Conservation (phyloP, 306 rosid genomes). For the Cucumis cinereus region DNA sequence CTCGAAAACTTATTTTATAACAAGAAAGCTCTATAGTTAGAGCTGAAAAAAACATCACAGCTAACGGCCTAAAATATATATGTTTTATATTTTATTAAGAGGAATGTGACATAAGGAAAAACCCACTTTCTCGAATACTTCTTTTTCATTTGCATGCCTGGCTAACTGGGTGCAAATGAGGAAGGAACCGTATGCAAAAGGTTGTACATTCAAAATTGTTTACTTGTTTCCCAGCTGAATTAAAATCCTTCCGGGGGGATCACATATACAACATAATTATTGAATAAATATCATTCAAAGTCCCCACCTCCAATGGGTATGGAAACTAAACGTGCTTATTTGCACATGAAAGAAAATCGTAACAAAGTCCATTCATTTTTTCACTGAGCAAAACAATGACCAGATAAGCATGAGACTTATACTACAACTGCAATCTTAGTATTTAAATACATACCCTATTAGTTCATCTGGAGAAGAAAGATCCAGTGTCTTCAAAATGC, state of each 20-base stretch:
- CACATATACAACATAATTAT: not conserved
- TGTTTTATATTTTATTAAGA: not conserved
- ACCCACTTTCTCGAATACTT: not conserved
- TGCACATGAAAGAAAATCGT: not conserved
- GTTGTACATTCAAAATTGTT: not conserved
- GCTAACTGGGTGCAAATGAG: not conserved
- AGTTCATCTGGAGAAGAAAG: slow-evolving; percentile 83
- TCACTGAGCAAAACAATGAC: not conserved
- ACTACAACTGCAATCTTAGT: not conserved
- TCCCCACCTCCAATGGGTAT: not conserved
- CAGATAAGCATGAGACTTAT: slow-evolving; percentile 1
- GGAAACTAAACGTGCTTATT: not conserved
- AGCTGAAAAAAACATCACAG: not conserved
- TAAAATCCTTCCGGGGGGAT: not conserved
- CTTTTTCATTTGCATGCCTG: not conserved
- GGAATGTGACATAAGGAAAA: not conserved
- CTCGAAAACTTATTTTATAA: not conserved
- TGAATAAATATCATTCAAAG: not conserved
- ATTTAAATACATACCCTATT: slow-evolving; percentile 53
- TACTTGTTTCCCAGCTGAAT: not conserved
- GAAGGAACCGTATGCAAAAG: not conserved
- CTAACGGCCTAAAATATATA: not conserved
- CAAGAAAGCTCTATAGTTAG: not conserved
- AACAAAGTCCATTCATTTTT: not conserved
- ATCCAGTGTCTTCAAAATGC: slow-evolving; percentile 41